Base-by-base conservation (phyloP, 163 green algal species). In the Scenedesmus sp. region DNA sequence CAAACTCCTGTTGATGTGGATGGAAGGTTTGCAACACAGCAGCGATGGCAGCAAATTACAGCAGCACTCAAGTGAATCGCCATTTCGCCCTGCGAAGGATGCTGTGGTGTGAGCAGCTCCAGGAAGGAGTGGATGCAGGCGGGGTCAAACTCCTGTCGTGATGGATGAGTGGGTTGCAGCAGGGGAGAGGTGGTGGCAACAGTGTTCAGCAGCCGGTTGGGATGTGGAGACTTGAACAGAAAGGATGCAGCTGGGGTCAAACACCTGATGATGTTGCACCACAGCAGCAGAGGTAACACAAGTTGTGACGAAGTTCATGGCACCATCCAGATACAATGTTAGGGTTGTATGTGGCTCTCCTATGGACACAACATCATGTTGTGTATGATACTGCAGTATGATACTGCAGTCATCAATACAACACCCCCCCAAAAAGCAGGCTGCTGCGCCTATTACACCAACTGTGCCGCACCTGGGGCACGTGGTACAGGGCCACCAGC, bases 81-180 rank as follows among this genome's bases (percentile, higher is more conserved):
- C 13, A 15, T 16, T 15, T 52, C 12, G 76, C 76, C 76, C 34
- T 52, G 74, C 74, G 20, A 73, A 15, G 20, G 20, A 82, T 8
- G 86, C 0, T 89, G 82, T 2, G 95, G 94, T 0, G 95, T 98
- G 18, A 99, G 93, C 23, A 92, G 83, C 4, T 93, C 86, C 76
- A 99, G 90, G 2, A 97, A 94, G 54, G 91, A 86, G 0, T 67
- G 64, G 76, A 99, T 98, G 52, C 92, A 88, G 0, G 76, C 93
- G 0, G 94, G 86, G 67, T 97, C 94, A 85, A 95, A 99, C 64
- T 95, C 92, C 79, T 94, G 52, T 73, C 8, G 18, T 16, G 7
- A 23, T 46, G 59, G 64, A 15, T 15, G 13, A 16, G 18, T 54
- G 59, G 8, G 59, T 64, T 81, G 70, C 20, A 26, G 70, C 70